Percentiles rank a stretch among this genome's conserved stretches.
Conservation (phyloP, 768 basidiomycete species). For the Lactarius deliciosus region DNA sequence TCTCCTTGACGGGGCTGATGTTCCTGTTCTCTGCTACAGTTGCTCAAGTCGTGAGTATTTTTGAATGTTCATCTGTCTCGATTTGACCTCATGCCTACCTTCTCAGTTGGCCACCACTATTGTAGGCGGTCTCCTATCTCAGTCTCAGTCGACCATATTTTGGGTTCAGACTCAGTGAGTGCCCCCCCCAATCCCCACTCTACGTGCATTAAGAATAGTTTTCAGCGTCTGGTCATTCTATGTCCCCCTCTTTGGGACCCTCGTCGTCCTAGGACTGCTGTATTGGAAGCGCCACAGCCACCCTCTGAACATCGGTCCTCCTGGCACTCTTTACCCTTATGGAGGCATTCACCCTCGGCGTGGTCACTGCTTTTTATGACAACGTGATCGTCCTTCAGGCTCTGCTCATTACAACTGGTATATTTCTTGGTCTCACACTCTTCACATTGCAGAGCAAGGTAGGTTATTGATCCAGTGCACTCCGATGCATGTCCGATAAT, state of each 20-base stretch:
- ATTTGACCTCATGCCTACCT: slow-evolving; percentile 17
- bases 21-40: slow-evolving; percentile 42
- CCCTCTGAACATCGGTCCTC: slow-evolving; percentile 81
- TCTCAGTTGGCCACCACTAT: slow-evolving; percentile 68
- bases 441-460: slow-evolving; percentile 96
- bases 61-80: not conserved
- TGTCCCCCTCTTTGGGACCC: slow-evolving; percentile 72
- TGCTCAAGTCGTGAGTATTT: slow-evolving; percentile 63
- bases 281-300: slow-evolving; percentile 93
- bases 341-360: slow-evolving; percentile 90
- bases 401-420: slow-evolving; percentile 85
- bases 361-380: slow-evolving; percentile 75
- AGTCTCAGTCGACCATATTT: slow-evolving; percentile 53
- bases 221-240: slow-evolving; percentile 77
- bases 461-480: slow-evolving; percentile 20
- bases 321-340: slow-evolving; percentile 85
- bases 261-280: slow-evolving; percentile 75
- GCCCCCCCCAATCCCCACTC: slow-evolving; percentile 11
- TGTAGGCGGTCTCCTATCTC: slow-evolving; percentile 70
- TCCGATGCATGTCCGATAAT: slow-evolving; percentile 5
- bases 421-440: slow-evolving; percentile 90
- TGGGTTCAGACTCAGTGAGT: slow-evolving; percentile 76
- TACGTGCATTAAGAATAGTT: slow-evolving; percentile 3
- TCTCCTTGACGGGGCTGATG: not conserved
- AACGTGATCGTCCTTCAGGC: slow-evolving; percentile 81